These are phyloP conservation scores for Thielaviopsis populi DNA, from an alignment of 2,329 filamentous ascomycete species.

Conservation along the genomic window DNA sequence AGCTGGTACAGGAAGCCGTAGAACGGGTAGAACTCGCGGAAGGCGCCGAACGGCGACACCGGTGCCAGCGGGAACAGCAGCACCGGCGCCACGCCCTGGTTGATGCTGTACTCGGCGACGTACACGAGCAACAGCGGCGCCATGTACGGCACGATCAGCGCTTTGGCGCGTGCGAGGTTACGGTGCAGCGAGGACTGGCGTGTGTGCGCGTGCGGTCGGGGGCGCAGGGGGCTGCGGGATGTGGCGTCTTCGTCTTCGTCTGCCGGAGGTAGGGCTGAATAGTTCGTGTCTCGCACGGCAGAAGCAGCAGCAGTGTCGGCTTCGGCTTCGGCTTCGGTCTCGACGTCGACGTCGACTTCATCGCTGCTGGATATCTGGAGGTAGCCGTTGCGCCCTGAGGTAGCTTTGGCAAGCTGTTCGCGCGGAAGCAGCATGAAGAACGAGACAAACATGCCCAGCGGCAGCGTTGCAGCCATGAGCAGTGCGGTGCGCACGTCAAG, in stretches of 20 bases:
- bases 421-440: conserved; percentile 72
- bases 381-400: conserved; percentile 34
- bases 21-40: conserved; percentile 81
- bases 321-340: conserved; percentile 15
- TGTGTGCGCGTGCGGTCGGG: neutral
- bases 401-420: conserved; percentile 41
- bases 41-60: conserved; percentile 62
- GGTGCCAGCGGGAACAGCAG: conserved; percentile 63
- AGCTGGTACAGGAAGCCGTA: conserved; percentile 92
- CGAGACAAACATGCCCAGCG: conserved; percentile 65
- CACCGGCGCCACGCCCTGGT: conserved; percentile 83
- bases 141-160: conserved; percentile 70
- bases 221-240: neutral
- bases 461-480: conserved; percentile 63
- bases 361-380: conserved; percentile 23
- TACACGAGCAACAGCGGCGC: conserved; percentile 83
- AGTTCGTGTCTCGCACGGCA: conserved; percentile 26
- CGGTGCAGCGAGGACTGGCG: neutral
- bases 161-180: conserved; percentile 49
- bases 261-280: conserved; percentile 16
- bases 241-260: neutral
- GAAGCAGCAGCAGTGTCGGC: conserved; percentile 29
- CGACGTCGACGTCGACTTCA: conserved; percentile 30
- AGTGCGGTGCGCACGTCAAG: conserved; percentile 61
- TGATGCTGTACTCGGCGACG: conserved; percentile 87